phyloP scores from a whole-genome alignment of 176 grass and related monocot species.

The Olyra latifolia region DNA sequence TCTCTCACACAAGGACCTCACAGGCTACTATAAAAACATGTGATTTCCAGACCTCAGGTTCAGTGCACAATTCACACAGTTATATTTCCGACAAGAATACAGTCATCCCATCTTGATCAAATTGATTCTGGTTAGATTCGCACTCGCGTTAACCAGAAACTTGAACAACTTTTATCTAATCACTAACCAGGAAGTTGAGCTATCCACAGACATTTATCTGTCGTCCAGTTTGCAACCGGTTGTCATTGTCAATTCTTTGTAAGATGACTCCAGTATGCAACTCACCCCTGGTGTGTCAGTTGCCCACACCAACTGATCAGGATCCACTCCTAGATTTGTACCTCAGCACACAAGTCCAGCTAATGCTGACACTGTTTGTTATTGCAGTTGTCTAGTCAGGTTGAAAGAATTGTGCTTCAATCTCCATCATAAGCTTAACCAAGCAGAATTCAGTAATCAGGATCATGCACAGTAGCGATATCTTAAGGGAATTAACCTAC shows the following conservation, averaged over 20 bases:
- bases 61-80: background rate
- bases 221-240: background rate
- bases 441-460: background rate
- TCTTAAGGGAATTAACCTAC: background rate
- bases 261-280: background rate
- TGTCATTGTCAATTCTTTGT: background rate
- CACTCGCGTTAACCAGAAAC: background rate
- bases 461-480: background rate
- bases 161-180: background rate
- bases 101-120: background rate
- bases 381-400: background rate
- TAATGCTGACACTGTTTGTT: background rate
- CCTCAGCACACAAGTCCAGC: background rate
- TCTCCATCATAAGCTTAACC: background rate
- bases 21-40: no score
- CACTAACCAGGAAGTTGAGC: background rate
- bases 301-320: background rate
- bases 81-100: background rate
- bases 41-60: background rate
- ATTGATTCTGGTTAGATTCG: background rate
- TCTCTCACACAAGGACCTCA: no score
- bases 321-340: background rate
- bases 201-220: background rate
- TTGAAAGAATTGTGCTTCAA: background rate
- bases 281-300: background rate